A percentile compares a stretch with the other conserved stretches of the same genome.
Evolutionary conservation across 192 early-diverging fungal genomes (phyloP).

Genomic region (Chytriomyces confervae): DNA sequence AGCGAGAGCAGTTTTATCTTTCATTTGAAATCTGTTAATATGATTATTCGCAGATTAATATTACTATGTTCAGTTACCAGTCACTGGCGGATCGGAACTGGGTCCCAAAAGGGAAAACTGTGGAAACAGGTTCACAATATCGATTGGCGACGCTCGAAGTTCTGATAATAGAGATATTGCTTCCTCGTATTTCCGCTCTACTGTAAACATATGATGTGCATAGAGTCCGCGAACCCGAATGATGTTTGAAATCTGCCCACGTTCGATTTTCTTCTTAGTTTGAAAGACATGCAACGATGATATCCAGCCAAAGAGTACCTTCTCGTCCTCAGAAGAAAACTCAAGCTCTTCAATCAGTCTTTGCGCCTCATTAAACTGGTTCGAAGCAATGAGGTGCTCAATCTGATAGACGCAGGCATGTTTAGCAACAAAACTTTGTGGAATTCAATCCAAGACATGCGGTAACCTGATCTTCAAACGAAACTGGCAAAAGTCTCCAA

Average conservation of each 20-base stretch:
- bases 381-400: slow-evolving; percentile 51
- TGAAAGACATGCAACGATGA: neutral
- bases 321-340: slow-evolving; percentile 56
- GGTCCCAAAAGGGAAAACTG: slow-evolving; percentile 45
- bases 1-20: slow-evolving; percentile 66
- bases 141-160: slow-evolving; percentile 61
- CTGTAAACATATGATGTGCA: slow-evolving; percentile 61
- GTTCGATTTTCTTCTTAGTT: neutral
- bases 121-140: slow-evolving; percentile 66
- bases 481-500: slow-evolving; percentile 58
- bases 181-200: slow-evolving; percentile 54
- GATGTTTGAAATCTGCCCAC: slow-evolving; percentile 54
- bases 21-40: neutral
- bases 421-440: neutral
- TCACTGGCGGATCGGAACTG: slow-evolving; percentile 26
- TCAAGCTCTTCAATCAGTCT: slow-evolving; percentile 61
- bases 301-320: slow-evolving; percentile 29
- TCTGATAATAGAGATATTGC: slow-evolving; percentile 56
- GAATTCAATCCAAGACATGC: slow-evolving; percentile 7
- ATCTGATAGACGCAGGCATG: slow-evolving; percentile 41
- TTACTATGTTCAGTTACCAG: slow-evolving; percentile 1
- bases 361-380: slow-evolving; percentile 53
- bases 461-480: slow-evolving; percentile 62
- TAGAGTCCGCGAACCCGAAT: slow-evolving; percentile 60
- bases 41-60: neutral